Base-by-base conservation (phyloP, 495 filamentous ascomycete genomes). In the Xylaria scruposa region DNA sequence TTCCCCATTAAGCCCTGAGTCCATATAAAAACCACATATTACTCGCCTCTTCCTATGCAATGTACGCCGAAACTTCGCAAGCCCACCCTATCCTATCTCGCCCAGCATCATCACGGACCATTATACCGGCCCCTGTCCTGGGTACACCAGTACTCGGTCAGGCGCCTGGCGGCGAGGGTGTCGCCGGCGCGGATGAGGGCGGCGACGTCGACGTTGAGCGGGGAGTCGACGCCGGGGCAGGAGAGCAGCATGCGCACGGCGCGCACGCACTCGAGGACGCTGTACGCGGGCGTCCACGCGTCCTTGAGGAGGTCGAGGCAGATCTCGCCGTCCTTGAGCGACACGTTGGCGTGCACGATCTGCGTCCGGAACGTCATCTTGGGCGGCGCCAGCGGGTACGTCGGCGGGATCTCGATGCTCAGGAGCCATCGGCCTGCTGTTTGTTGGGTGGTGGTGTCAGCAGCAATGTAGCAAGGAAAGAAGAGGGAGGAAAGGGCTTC, bases 141-240 rank as follows among this genome's bases (percentile, higher is more conserved):
- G 59, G 79, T 83, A 40, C 88, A 92, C 88, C 90, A 97, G 77
- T 90, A 92, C 83, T 97, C 87, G 47, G 98, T 92, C 79, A 98
- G 79, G 58, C 89, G 86, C 79, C 97, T 89, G 76, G 92, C 94
- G 0, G 88, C 96, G 4, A 94, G 83, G 7, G 79, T 71, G 84
- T 99, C 96, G 19, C 93, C 94, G 62, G 85, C 84, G 73, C 94
- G 85, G 69, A 97, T 66, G 73, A 99, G 80, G 71, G 88, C 87
- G 64, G 94, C 95, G 4, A 97, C 88, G 81, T 99, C 96, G 12
- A 97, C 87, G 82, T 97, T 97, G 63, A 98, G 82, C 72, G 96
- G 96, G 73, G 89, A 92, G 73, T 97, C 94, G 47, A 91, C 86
- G 68, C 89, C 91, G 15, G 95, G 94, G 71, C 90, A 88, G 53